Base-by-base conservation (phyloP, 1,139 yeast genomes). In the Taphrina betulina region DNA sequence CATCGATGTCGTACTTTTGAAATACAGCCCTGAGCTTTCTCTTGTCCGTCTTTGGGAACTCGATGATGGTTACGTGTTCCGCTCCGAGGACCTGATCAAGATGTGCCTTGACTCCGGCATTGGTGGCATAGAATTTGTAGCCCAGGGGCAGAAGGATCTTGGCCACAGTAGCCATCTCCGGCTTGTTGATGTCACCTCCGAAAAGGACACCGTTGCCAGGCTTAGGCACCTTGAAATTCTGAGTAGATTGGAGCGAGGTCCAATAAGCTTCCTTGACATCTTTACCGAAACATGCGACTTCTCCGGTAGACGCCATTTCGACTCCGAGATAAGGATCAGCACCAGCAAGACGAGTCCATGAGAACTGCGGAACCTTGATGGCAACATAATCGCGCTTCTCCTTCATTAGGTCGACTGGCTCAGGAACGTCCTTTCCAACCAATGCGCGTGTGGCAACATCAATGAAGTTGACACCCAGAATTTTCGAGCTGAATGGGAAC, bases 301-400 rank as follows among this genome's bases (percentile, higher is more conserved):
- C 98, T 70, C 98, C 98, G 51, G 98, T 92, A 12, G 97, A 90
- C 4, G 97, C 85, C 98, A 92, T 92, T 75, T 92, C 98, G 63
- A 92, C 98, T 60, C 98, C 98, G 68, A 92, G 78, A 78, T 86
- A 89, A 63, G 98, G 98, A 71, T 92, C 98, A 45, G 98, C 98
- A 63, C 98, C 98, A 12, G 97, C 96, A 67, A 92, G 79, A 75
- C 98, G 85, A 43, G 98, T 89, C 76, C 90, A 92, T 1, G 97
- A 90, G 72, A 92, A 92, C 74, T 92, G 98, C 52, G 98, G 98
- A 44, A 90, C 96, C 75, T 92, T 92, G 59, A 95, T 85, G 57
- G 97, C 97, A 68, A 92, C 97, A 67, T 88, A 85, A 66, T 81
- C 77, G 69, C 71, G 75, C 54, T 67, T 65, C 64, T 76, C 71